Conservation (phyloP, 2,329 filamentous ascomycete species). For the Volutella citrinella region DNA sequence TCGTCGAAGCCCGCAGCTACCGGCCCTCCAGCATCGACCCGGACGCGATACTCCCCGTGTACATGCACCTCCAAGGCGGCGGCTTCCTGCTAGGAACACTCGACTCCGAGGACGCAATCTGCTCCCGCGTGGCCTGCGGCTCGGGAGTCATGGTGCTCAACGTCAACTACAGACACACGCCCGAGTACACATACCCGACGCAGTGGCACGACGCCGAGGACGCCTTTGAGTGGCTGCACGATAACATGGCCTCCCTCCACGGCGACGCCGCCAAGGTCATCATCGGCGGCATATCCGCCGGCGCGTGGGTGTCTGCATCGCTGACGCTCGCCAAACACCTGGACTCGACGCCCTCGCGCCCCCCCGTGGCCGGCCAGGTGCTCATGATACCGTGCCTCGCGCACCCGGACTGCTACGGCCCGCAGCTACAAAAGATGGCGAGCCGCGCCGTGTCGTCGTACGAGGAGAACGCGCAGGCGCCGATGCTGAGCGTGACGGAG, state of each 20-base stretch:
- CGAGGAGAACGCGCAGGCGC: constrained; percentile 44
- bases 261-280: constrained; percentile 29
- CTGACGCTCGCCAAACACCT: constrained; percentile 38
- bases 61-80: constrained; percentile 52
- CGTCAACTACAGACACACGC: constrained; percentile 58
- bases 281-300: constrained; percentile 48
- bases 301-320: constrained; percentile 40
- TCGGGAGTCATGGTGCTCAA: constrained; percentile 46
- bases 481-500: constrained; percentile 39
- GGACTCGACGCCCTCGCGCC: constrained; percentile 14
- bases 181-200: constrained; percentile 49
- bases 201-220: constrained; percentile 54
- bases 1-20: constrained; percentile 19
- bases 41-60: constrained; percentile 44
- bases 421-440: constrained; percentile 34
- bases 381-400: constrained; percentile 47
- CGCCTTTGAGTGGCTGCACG: constrained; percentile 51
- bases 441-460: constrained; percentile 41
- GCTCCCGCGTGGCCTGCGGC: constrained; percentile 43
- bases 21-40: constrained; percentile 7
- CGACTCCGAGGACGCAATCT: constrained; percentile 49
- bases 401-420: constrained; percentile 17
- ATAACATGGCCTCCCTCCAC: constrained; percentile 10
- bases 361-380: constrained; percentile 45
- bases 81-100: constrained; percentile 56